These are phyloP conservation scores for Corymbia calophylla DNA, from an alignment of 441 rosid species.

Conservation along the genomic window DNA sequence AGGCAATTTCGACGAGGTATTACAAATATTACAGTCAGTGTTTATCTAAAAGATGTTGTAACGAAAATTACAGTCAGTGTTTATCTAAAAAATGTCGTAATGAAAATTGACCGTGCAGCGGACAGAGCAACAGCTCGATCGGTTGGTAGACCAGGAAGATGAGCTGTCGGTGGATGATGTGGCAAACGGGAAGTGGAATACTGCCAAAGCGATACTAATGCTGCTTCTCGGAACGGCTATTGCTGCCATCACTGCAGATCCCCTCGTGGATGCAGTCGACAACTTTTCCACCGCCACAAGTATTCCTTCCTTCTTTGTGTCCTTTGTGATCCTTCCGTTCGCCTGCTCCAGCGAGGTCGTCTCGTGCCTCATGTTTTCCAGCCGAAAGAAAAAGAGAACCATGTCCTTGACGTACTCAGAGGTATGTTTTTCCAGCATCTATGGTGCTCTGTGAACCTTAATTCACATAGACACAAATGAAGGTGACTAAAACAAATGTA, in stretches of 20 bases:
- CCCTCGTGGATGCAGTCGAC: constrained; percentile 21
- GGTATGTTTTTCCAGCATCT: not conserved
- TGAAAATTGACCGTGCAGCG: not conserved
- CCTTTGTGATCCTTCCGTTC: constrained; percentile 17
- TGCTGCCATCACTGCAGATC: constrained; percentile 22
- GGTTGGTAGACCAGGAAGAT: constrained; percentile 4
- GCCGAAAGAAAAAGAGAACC: constrained; percentile 17
- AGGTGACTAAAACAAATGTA: not conserved
- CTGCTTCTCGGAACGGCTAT: constrained; percentile 18
- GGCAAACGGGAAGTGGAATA: not conserved
- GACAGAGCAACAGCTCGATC: constrained; percentile 1
- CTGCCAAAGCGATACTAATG: constrained; percentile 16
- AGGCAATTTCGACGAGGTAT: not conserved
- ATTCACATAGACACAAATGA: not conserved
- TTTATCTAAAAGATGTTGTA: not conserved
- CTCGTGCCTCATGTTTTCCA: constrained; percentile 13
- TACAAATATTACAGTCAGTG: not conserved
- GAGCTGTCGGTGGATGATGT: not conserved
- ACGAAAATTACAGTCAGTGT: not conserved
- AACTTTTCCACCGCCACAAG: constrained; percentile 24
- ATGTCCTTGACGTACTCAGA: constrained; percentile 25
- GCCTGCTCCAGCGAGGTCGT: constrained; percentile 22
- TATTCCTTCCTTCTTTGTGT: constrained; percentile 25
- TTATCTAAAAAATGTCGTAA: not conserved
- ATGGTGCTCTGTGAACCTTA: not conserved